These are phyloP conservation scores for Tolypocladium capitatum DNA, from an alignment of 2,329 filamentous ascomycete species.

Conservation along the genomic window DNA sequence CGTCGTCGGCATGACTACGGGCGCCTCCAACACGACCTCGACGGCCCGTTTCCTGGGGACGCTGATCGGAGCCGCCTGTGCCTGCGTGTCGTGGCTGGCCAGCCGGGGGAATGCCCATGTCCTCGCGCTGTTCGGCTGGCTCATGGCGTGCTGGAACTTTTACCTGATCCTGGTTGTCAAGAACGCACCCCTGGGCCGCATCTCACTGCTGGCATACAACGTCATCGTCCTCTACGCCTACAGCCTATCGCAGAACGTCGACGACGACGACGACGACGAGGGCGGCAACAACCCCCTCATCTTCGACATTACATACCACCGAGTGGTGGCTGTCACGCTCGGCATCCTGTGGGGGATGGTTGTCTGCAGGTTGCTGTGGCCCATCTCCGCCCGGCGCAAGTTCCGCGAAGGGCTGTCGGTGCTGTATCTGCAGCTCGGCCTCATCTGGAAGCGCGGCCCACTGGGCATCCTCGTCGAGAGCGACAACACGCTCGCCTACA, in stretches of 20 bases:
- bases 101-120: conserved; percentile 60
- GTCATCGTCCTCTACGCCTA: conserved; percentile 91
- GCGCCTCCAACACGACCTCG: conserved; percentile 87
- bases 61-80: conserved; percentile 62
- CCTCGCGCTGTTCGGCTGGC: conserved; percentile 69
- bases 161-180: conserved; percentile 77
- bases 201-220: conserved; percentile 92
- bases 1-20: conserved; percentile 94
- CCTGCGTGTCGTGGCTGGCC: conserved; percentile 65
- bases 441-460: conserved; percentile 93
- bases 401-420: conserved; percentile 80
- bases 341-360: conserved; percentile 90
- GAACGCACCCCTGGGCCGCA: conserved; percentile 82
- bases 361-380: conserved; percentile 82
- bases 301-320: conserved; percentile 73
- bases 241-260: conserved; percentile 67
- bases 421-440: conserved; percentile 86
- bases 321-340: conserved; percentile 71
- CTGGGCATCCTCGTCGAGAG: conserved; percentile 58
- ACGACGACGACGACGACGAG: conserved; percentile 77
- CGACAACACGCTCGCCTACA: conserved; percentile 51
- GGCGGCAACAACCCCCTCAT: conserved; percentile 76
- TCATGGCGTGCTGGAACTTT: conserved; percentile 72
- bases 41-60: conserved; percentile 79
- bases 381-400: conserved; percentile 77